These are phyloP conservation scores for Microglena sp. DNA, from an alignment of 139 green algal genomes.

Conservation along the genomic window DNA sequence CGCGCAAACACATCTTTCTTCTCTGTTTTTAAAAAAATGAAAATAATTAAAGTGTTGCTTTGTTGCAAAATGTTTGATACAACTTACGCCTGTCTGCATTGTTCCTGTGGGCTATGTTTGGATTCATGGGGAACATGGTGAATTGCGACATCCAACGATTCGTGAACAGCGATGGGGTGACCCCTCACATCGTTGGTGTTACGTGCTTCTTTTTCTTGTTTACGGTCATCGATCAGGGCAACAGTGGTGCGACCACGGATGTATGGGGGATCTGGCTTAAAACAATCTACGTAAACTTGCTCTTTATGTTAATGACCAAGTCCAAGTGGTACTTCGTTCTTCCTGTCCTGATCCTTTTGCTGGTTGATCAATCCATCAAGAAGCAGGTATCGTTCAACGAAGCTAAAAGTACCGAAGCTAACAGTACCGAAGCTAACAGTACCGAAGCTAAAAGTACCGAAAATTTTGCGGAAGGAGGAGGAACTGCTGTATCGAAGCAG, in stretches of 20 bases:
- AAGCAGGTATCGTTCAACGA: too few species aligned
- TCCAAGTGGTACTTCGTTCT: neutral
- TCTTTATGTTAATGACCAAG: neutral
- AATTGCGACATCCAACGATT: constrained; percentile 1
- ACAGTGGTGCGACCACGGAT: too few species aligned
- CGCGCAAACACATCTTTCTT: too few species aligned
- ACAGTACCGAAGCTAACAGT: too few species aligned
- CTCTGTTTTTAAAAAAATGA: too few species aligned
- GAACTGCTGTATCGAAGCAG: too few species aligned
- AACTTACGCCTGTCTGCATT: too few species aligned
- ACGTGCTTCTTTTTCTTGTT: neutral
- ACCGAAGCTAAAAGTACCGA: too few species aligned
- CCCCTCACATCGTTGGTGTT: neutral
- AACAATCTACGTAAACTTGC: neutral
- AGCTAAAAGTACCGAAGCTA: too few species aligned
- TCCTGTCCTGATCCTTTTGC: neutral
- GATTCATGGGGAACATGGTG: neutral
- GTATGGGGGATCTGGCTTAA: neutral
- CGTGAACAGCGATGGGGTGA: neutral
- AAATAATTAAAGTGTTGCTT: too few species aligned
- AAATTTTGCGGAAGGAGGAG: too few species aligned
- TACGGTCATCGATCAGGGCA: neutral
- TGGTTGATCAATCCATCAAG: neutral
- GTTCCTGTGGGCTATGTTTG: neutral
- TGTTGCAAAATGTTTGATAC: too few species aligned